Conservation (phyloP, 23 red algal species). For the Cyanidioschyzon merolae region DNA sequence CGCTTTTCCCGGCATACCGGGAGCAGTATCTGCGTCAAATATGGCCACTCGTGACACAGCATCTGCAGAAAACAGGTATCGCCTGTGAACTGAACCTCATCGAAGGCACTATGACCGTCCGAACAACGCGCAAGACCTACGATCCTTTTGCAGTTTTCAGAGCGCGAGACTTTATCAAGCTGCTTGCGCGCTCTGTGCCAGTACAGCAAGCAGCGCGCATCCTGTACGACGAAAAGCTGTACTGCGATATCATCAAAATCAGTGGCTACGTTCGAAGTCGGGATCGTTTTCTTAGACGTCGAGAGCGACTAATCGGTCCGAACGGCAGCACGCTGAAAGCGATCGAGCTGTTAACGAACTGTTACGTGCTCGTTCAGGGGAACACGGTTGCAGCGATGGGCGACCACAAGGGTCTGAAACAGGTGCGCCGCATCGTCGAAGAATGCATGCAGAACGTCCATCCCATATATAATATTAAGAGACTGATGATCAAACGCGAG, state of each 20-base stretch:
- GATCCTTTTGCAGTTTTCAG: slow-evolving; percentile 83
- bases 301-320: slow-evolving; percentile 80
- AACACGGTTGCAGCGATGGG: slow-evolving; percentile 93
- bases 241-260: slow-evolving; percentile 80
- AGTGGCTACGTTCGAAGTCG: slow-evolving; percentile 60
- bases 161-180: slow-evolving; percentile 86
- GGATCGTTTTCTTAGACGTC: slow-evolving; percentile 85
- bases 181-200: slow-evolving; percentile 84
- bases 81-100: slow-evolving; percentile 65
- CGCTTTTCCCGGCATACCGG: slow-evolving; percentile 90
- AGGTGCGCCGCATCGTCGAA: slow-evolving; percentile 72
- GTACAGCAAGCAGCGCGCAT: slow-evolving; percentile 73
- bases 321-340: slow-evolving; percentile 93
- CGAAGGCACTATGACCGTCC: slow-evolving; percentile 86
- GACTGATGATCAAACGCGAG: slow-evolving; percentile 96
- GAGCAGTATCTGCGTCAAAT: slow-evolving; percentile 87
- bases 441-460: slow-evolving; percentile 93
- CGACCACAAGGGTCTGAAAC: slow-evolving; percentile 62
- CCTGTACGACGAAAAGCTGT: slow-evolving; percentile 48
- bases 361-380: slow-evolving; percentile 96
- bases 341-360: slow-evolving; percentile 87
- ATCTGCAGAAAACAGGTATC: slow-evolving; percentile 48
- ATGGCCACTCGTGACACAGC: slow-evolving; percentile 61
- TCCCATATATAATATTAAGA: slow-evolving; percentile 96
- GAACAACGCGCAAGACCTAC: slow-evolving; percentile 63